Conservation (phyloP, 805 yeast genomes). For the Wickerhamomyces sydowiorum region DNA sequence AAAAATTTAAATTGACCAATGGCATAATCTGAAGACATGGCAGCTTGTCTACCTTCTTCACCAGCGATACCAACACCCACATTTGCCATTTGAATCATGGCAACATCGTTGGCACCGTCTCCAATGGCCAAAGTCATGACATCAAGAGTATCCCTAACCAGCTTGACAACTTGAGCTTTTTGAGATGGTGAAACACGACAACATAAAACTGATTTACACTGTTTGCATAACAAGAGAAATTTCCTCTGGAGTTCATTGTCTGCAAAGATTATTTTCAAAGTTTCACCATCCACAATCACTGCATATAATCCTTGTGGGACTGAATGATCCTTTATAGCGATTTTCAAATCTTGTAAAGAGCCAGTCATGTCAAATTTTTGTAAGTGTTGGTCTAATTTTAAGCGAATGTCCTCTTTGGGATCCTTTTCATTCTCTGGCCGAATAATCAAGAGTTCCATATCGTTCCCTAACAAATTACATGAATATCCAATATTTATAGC, state of each 20-base stretch:
- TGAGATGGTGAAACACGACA: slow-evolving; percentile 84
- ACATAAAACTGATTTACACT: slow-evolving; percentile 73
- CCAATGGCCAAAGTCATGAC: slow-evolving; percentile 83
- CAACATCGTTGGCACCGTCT: slow-evolving; percentile 85
- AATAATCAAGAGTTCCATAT: slow-evolving; percentile 65
- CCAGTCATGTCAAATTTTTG: slow-evolving; percentile 55
- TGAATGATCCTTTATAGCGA: slow-evolving; percentile 49
- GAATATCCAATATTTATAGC: slow-evolving; percentile 84
- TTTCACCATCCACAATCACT: slow-evolving; percentile 74
- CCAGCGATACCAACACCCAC: slow-evolving; percentile 73
- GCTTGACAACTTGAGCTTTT: slow-evolving; percentile 68
- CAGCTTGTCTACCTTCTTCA: slow-evolving; percentile 87
- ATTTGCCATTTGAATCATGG: slow-evolving; percentile 85
- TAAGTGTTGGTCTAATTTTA: slow-evolving; percentile 36
- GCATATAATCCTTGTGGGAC: slow-evolving; percentile 65
- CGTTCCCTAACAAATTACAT: slow-evolving; percentile 64
- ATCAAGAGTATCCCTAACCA: slow-evolving; percentile 64
- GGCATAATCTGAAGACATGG: slow-evolving; percentile 83
- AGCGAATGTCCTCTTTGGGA: slow-evolving; percentile 33
- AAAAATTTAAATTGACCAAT: slow-evolving; percentile 75
- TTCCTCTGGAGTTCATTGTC: slow-evolving; percentile 40
- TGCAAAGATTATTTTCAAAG: slow-evolving; percentile 47
- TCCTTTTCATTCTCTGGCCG: slow-evolving; percentile 40
- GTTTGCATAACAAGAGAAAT: slow-evolving; percentile 67
- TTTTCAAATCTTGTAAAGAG: slow-evolving; percentile 45